Evolutionary conservation across 768 basidiomycete species (phyloP).

Genomic region (Steccherinum ochraceum): DNA sequence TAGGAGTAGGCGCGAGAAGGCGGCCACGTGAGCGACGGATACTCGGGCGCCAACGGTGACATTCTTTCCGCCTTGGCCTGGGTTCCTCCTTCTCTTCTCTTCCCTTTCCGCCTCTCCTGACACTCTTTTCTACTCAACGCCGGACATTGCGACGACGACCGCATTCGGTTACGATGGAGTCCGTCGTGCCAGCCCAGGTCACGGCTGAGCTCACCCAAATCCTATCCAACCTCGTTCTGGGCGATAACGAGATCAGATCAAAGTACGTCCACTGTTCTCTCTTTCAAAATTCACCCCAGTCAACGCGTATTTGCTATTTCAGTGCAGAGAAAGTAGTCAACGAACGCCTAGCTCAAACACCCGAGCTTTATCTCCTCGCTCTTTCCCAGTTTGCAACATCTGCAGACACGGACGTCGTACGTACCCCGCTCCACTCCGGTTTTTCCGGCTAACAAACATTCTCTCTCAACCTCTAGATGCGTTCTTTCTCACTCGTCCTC

Average conservation of each 20-base stretch:
- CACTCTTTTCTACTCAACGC: no score
- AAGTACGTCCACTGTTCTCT: slow-evolving; percentile 35
- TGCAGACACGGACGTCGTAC: slow-evolving; percentile 74
- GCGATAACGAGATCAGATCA: slow-evolving; percentile 76
- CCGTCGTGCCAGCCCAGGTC: slow-evolving; percentile 54
- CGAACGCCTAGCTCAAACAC: slow-evolving; percentile 69
- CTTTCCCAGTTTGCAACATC: slow-evolving; percentile 72
- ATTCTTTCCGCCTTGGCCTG: no score
- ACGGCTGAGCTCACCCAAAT: slow-evolving; percentile 76
- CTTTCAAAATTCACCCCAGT: not conserved
- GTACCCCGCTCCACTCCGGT: slow-evolving; percentile 23
- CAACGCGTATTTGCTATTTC: not conserved
- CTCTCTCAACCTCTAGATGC: slow-evolving; percentile 57
- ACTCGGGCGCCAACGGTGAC: not conserved
- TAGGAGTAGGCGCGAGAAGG: no score
- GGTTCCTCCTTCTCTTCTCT: no score
- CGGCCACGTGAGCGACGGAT: not conserved
- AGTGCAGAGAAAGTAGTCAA: slow-evolving; percentile 81
- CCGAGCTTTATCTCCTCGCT: slow-evolving; percentile 74
- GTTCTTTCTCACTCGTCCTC: slow-evolving; percentile 77
- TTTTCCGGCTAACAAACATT: not conserved
- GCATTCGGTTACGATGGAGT: slow-evolving; percentile 15
- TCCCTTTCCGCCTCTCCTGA: no score
- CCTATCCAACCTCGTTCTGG: slow-evolving; percentile 76
- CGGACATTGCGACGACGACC: not conserved